Evolutionary conservation across 306 rosid species (phyloP).

Genomic region (Arachis hypogaea): DNA sequence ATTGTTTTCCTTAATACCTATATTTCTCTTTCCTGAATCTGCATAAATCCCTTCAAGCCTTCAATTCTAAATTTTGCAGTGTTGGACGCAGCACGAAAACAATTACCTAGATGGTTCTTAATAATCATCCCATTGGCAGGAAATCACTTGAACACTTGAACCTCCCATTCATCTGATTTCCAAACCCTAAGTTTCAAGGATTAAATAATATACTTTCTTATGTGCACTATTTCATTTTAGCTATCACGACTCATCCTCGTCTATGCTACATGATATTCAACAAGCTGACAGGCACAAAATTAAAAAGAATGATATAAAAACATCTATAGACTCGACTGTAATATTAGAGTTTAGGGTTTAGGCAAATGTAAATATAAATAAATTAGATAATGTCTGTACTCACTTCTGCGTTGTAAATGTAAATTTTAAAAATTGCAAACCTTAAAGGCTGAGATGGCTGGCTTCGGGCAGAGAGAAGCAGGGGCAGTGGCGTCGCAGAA

Average conservation of each 20-base stretch:
- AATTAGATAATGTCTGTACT: too few relatives aligned
- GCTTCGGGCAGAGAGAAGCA: too few relatives aligned
- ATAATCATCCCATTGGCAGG: constrained; percentile 5
- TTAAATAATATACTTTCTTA: too few relatives aligned
- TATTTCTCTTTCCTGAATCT: neutral
- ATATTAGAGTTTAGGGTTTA: neutral
- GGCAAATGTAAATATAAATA: neutral
- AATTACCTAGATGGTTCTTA: constrained; percentile 19
- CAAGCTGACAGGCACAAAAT: constrained; percentile 18
- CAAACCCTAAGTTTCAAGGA: too few relatives aligned
- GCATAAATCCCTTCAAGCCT: constrained; percentile 23
- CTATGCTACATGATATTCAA: constrained; percentile 4
- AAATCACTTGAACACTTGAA: constrained; percentile 2
- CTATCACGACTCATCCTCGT: neutral
- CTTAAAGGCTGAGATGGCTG: too few relatives aligned
- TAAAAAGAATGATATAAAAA: neutral
- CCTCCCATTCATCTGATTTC: neutral
- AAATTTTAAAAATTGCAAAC: too few relatives aligned
- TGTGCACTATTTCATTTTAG: neutral
- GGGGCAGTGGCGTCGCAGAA: too few relatives aligned
- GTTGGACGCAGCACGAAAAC: constrained; percentile 7
- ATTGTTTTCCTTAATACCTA: neutral
- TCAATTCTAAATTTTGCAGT: neutral
- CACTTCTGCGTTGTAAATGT: too few relatives aligned
- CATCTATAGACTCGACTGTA: neutral